Evolutionary conservation across 495 filamentous ascomycete genomes (phyloP).

Genomic region (Echria macrotheca): DNA sequence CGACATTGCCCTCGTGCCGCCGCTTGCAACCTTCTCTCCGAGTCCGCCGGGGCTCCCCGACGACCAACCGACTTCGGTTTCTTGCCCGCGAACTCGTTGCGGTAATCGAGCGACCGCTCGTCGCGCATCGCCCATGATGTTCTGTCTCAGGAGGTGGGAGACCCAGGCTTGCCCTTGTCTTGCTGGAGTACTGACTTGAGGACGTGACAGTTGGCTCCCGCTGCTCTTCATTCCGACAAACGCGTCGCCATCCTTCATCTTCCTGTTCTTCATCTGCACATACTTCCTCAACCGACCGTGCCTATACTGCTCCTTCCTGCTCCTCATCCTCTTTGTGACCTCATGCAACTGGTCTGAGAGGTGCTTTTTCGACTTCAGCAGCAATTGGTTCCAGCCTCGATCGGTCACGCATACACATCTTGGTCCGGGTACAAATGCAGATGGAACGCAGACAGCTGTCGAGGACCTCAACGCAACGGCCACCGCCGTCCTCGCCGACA

Average conservation of each 20-base stretch:
- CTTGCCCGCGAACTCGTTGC: too few species aligned
- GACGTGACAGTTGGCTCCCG: constrained; percentile 57
- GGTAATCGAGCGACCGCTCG: too few species aligned
- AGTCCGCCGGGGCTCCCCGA: too few species aligned
- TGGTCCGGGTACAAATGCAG: too few species aligned
- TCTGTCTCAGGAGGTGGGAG: constrained; percentile 73
- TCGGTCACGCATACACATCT: constrained; percentile 18
- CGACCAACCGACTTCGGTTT: too few species aligned
- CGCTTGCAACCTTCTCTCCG: too few species aligned
- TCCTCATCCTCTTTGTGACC: constrained; percentile 80
- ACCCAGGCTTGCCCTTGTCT: too few species aligned
- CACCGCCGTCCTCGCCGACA: constrained; percentile 44
- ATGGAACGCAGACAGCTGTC: constrained; percentile 19
- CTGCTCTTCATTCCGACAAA: constrained; percentile 73
- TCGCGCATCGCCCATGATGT: constrained; percentile 46
- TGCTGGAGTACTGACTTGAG: too few species aligned
- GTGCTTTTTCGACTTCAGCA: constrained; percentile 78
- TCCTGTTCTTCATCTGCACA: constrained; percentile 83
- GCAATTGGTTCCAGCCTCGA: constrained; percentile 78
- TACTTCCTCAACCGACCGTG: constrained; percentile 88
- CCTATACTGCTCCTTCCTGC: constrained; percentile 84
- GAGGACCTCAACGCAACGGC: constrained; percentile 31
- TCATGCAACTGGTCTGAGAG: constrained; percentile 89
- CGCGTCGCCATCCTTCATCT: constrained; percentile 77
- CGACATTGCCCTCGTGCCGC: too few species aligned